A percentile compares a stretch with the other conserved stretches of the same genome.
Evolutionary conservation across 495 filamentous ascomycete species (phyloP).

Genomic region (Aspergillus coremiiformis): DNA sequence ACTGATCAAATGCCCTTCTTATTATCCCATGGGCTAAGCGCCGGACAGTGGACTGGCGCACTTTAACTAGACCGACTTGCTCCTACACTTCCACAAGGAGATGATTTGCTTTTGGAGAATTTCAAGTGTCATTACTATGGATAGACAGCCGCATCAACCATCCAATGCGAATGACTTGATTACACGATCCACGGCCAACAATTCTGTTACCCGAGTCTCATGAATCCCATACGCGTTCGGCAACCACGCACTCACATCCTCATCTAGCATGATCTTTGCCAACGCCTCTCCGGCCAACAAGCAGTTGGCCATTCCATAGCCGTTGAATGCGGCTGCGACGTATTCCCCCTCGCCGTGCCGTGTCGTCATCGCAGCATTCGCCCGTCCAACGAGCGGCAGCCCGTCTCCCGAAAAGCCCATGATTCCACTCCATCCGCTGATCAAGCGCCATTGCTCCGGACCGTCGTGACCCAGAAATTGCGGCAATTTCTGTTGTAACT

Average conservation of each 20-base stretch:
- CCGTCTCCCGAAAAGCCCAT: slow-evolving; percentile 71
- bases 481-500: slow-evolving; percentile 22
- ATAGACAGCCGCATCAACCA: not conserved
- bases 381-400: slow-evolving; percentile 60
- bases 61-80: not conserved
- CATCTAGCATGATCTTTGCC: slow-evolving; percentile 32
- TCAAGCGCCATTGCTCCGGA: slow-evolving; percentile 14
- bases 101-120: not conserved
- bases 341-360: slow-evolving; percentile 37
- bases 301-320: slow-evolving; percentile 79
- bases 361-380: slow-evolving; percentile 45
- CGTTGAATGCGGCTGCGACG: slow-evolving; percentile 59
- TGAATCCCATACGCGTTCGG: slow-evolving; percentile 19
- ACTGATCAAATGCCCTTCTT: not conserved
- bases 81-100: not conserved
- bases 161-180: not conserved
- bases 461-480: slow-evolving; percentile 37
- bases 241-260: slow-evolving; percentile 17
- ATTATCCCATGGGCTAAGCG: not conserved
- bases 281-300: slow-evolving; percentile 60
- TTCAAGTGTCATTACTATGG: not conserved
- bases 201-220: slow-evolving; percentile 15
- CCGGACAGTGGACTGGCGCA: not conserved
- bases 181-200: slow-evolving; percentile 9
- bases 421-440: slow-evolving; percentile 71